Base-by-base conservation (phyloP, 177 flowering plant genomes). In the Telopea speciosissima region DNA sequence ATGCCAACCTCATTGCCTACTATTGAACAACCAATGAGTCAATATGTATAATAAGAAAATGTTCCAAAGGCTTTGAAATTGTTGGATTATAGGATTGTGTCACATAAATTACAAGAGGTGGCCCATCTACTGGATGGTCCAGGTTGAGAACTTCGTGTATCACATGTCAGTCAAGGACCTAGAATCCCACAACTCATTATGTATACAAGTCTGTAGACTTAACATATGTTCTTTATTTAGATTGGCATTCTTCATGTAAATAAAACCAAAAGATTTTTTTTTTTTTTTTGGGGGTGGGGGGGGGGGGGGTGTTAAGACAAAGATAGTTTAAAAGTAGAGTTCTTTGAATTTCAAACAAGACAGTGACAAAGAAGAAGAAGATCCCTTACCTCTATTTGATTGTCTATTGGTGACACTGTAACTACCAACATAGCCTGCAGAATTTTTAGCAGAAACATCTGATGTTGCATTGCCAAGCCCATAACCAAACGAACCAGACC, bases 341-440 rank as follows among this genome's bases (percentile, higher is more conserved):
- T 36, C 40, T 36, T 36, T 8, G 40, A 36, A 36, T 36, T 36
- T 8, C 3, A 36, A 36, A 36, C 40, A 36, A 1, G 40, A 36
- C 3, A 31, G 5, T 5, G 40, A 36, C 7, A 8, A 36, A 4
- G 13, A 54, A 28, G 19, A 49, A 66, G 60, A 60, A 54, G 68
- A 62, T 1, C 64, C 11, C 79, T 79, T 72, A 90, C 97, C 97
- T 85, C 90, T 84, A 81, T 75, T 83, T 63, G 92, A 54, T 73
- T 87, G 91, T 81, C 92, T 88, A 83, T 79, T 82, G 33, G 78
- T 67, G 78, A 89, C 87, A 76, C 81, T 74, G 78, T 88, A 87
- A 76, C 85, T 85, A 61, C 87, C 92, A 71, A 83, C 81, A 74
- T 84, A 89, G 79, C 83, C 83, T 68, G 79, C 84, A 69, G 92